Evolutionary conservation across 2,329 filamentous ascomycete species (phyloP), one percentile per base, ranked within the genome.

Genomic region (Paramyrothecium sp.): DNA sequence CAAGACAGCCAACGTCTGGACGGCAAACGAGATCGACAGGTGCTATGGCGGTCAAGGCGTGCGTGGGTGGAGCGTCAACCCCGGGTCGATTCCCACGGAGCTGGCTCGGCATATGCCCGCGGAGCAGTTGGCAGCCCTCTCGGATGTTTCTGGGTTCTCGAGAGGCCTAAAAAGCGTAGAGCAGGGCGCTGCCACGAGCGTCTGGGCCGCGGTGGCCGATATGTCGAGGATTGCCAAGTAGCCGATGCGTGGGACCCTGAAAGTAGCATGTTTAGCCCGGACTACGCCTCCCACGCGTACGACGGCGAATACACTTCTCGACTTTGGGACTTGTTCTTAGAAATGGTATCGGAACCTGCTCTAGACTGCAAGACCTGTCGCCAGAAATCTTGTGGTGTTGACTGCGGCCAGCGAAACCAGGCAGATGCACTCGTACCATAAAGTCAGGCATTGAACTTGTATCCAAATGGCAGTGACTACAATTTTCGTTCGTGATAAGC

Each of bases 1-100:
- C 53, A 86, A 85, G 61, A 73, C 75, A 0, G 81, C 82, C 13
- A 82, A 80, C 57, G 74, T 83, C 20, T 80, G 75, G 60, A 76
- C 80, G 55, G 76, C 81, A 3, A 81, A 78, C 58, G 74, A 81
- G 56, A 72, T 84, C 22, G 80, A 84, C 30, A 73, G 81, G 2
- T 73, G 72, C 0, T 83, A 81, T 60, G 78, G 75, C 2, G 23
- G 65, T 0, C 62, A 68, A 3, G 75, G 77, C 11, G 59, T 84
- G 0, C 79, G 80, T 54, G 79, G 72, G 0, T 61, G 60, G 53
- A 65, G 61, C 19, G 55, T 68, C 7, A 76, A 81, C 56, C 82
- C 81, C 0, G 81, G 82, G 10, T 69, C 73, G 3, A 80, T 84
- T 61, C 21, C 53, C 12, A 65, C 63, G 57, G 61, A 3, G 19